Evolutionary conservation across 257 asterid genomes (phyloP).

Genomic region (Rauvolfia tetraphylla): DNA sequence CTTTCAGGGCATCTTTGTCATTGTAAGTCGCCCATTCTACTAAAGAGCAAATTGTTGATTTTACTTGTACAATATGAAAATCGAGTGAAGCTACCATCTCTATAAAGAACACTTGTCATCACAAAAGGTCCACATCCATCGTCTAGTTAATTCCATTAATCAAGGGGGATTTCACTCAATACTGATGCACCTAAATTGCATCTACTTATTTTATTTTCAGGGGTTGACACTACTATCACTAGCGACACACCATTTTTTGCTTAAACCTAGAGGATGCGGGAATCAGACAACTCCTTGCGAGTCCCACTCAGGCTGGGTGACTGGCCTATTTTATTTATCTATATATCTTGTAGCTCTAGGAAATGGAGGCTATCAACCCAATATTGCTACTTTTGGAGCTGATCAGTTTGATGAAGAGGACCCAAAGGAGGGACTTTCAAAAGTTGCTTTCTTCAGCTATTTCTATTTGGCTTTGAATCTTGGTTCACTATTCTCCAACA

Average conservation of each 20-base stretch:
- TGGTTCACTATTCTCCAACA: constrained; percentile 89
- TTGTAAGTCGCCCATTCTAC: constrained; percentile 35
- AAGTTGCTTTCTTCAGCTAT: constrained; percentile 86
- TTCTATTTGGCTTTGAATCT: constrained; percentile 82
- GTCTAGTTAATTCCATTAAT: neutral
- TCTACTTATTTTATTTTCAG: constrained; percentile 27
- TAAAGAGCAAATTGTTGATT: neutral
- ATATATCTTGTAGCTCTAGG: constrained; percentile 87
- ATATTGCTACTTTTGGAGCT: constrained; percentile 90
- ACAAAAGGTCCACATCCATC: neutral
- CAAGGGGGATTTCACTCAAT: neutral
- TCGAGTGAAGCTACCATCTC: neutral
- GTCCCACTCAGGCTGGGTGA: constrained; percentile 57
- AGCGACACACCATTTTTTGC: constrained; percentile 55
- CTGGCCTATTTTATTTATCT: constrained; percentile 68
- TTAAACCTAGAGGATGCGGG: constrained; percentile 79
- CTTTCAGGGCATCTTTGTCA: constrained; percentile 72
- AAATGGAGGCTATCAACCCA: constrained; percentile 95
- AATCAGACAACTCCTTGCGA: constrained; percentile 43
- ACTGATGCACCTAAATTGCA: neutral
- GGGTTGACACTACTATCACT: constrained; percentile 68
- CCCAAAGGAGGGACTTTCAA: constrained; percentile 54
- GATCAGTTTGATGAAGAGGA: constrained; percentile 85
- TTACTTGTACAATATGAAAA: neutral
- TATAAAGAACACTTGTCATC: neutral